Percentiles rank a stretch among this genome's conserved stretches.
These are phyloP conservation scores for Microdochium trichocladiopsis DNA, from an alignment of 2,329 filamentous ascomycete genomes.

Conservation along the genomic window DNA sequence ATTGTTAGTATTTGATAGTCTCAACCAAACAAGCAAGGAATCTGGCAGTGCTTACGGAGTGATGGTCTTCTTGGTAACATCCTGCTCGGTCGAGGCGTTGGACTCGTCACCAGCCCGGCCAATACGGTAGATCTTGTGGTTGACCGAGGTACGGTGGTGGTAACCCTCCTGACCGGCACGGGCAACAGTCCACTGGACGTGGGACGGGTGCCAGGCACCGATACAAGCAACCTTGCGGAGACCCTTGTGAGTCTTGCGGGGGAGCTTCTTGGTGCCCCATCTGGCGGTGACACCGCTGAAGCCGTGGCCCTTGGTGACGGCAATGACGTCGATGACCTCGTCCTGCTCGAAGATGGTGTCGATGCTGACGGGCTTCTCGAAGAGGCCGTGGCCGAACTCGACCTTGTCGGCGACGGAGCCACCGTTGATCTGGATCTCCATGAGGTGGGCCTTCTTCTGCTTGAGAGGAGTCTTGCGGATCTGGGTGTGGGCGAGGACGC, in stretches of 20 bases:
- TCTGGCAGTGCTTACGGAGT: slow-evolving; percentile 78
- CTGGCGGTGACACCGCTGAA: slow-evolving; percentile 94
- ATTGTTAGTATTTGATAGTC: slow-evolving; percentile 21
- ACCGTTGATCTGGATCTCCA: slow-evolving; percentile 99
- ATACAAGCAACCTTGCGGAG: slow-evolving; percentile 99
- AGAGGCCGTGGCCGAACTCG: slow-evolving; percentile 86
- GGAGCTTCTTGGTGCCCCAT: slow-evolving; percentile 99
- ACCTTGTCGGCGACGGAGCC: slow-evolving; percentile 96
- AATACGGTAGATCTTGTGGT: slow-evolving; percentile 99
- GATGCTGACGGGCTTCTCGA: slow-evolving; percentile 98
- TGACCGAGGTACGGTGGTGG: slow-evolving; percentile 99
- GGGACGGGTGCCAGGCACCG: slow-evolving; percentile 99
- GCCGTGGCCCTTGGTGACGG: slow-evolving; percentile 99
- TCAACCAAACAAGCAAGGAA: background rate
- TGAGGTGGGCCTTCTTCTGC: slow-evolving; percentile 99
- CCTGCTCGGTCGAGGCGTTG: slow-evolving; percentile 90
- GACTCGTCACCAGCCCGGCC: slow-evolving; percentile 86
- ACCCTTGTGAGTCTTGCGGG: slow-evolving; percentile 99
- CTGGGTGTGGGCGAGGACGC: slow-evolving; percentile 98
- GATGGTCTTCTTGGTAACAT: slow-evolving; percentile 98
- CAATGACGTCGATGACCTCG: slow-evolving; percentile 98
- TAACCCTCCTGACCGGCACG: slow-evolving; percentile 99
- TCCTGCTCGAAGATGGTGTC: slow-evolving; percentile 96
- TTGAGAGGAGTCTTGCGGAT: slow-evolving; percentile 98
- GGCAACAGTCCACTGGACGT: slow-evolving; percentile 99